Percentiles rank a stretch among this genome's conserved stretches.
Evolutionary conservation across 2,329 filamentous ascomycete species (phyloP).

Genomic region (Seiridium unicorne): DNA sequence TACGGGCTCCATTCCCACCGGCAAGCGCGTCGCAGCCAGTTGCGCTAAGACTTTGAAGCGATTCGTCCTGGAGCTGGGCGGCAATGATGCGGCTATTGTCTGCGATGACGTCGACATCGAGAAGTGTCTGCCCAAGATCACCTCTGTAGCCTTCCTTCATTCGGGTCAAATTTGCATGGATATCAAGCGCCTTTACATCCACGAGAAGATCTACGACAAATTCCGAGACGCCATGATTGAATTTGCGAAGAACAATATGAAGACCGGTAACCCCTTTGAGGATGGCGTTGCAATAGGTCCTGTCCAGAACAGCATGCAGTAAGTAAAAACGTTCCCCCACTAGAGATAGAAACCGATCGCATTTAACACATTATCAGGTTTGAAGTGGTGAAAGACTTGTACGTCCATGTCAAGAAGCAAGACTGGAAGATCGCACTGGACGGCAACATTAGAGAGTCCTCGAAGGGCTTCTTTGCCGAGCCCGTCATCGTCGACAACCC

Average conservation of each 20-base stretch:
- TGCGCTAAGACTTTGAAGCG: slow-evolving; percentile 57
- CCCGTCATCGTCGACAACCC: slow-evolving; percentile 63
- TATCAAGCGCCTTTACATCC: slow-evolving; percentile 55
- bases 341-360: not conserved
- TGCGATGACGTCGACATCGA: slow-evolving; percentile 54
- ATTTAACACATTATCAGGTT: slow-evolving; percentile 12
- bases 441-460: slow-evolving; percentile 31
- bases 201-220: slow-evolving; percentile 47
- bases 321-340: slow-evolving; percentile 44
- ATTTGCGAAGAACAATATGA: slow-evolving; percentile 36
- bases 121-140: slow-evolving; percentile 12
- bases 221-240: slow-evolving; percentile 41
- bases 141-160: slow-evolving; percentile 1
- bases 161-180: slow-evolving; percentile 5
- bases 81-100: slow-evolving; percentile 61
- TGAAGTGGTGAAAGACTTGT: slow-evolving; percentile 50
- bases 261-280: slow-evolving; percentile 27
- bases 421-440: slow-evolving; percentile 44
- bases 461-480: slow-evolving; percentile 53
- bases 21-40: slow-evolving; percentile 60
- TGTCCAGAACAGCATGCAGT: slow-evolving; percentile 63
- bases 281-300: slow-evolving; percentile 48
- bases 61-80: slow-evolving; percentile 60
- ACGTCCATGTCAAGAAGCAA: slow-evolving; percentile 44
- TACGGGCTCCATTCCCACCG: slow-evolving; percentile 59